Evolutionary conservation across 371 early-diverging fungal species (phyloP).

Genomic region (Circinella umbellata): DNA sequence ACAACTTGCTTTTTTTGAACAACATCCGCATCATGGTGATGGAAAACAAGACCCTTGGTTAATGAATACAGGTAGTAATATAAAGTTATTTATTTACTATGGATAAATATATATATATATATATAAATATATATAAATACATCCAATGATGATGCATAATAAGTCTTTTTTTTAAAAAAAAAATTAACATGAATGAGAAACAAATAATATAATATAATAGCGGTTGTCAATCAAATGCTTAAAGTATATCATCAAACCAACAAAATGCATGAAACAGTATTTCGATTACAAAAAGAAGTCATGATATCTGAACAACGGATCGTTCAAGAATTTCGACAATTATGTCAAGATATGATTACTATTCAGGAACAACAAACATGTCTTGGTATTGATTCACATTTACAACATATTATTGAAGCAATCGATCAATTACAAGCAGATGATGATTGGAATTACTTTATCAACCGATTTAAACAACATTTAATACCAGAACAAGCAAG

Average conservation of each 20-base stretch:
- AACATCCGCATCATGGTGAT: conserved; percentile 39
- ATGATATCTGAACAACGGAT: conserved; percentile 37
- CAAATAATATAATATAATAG: conserved; percentile 17
- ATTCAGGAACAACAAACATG: conserved; percentile 27
- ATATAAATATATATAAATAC: too few relatives aligned
- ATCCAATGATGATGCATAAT: too few relatives aligned
- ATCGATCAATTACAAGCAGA: conserved; percentile 27
- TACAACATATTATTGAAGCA: conserved; percentile 22
- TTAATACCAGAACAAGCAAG: conserved; percentile 41
- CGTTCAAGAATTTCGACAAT: conserved; percentile 33
- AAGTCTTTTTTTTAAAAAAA: too few relatives aligned
- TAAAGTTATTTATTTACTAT: too few relatives aligned
- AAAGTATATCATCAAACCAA: conserved; percentile 49
- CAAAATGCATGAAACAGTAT: conserved; percentile 49
- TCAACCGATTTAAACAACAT: conserved; percentile 28
- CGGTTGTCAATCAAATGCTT: conserved; percentile 43
- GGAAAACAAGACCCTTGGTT: conserved; percentile 47
- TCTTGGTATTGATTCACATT: conserved; percentile 30
- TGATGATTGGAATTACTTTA: conserved; percentile 39
- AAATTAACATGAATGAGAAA: too few relatives aligned
- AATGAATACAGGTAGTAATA: conserved; percentile 39
- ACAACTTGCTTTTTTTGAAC: conserved; percentile 43
- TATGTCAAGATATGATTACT: conserved; percentile 34
- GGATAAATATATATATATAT: too few relatives aligned
- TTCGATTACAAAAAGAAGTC: conserved; percentile 44